Evolutionary conservation across 257 asterid species (phyloP).

Genomic region (Solanum chilense): DNA sequence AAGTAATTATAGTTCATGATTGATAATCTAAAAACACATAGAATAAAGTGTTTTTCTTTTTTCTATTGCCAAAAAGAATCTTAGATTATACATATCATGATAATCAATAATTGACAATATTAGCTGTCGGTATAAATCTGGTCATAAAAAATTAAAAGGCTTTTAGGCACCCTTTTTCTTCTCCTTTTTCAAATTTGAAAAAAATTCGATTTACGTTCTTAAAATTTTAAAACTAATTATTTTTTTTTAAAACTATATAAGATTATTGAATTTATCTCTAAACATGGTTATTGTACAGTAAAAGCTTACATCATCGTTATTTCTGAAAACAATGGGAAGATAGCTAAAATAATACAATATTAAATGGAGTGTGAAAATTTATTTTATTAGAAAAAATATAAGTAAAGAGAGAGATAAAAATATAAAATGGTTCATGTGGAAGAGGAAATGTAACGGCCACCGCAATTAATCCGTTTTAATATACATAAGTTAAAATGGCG

Average conservation of each 20-base stretch:
- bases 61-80: background rate
- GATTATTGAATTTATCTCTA: background rate
- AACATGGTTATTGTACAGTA: background rate
- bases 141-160: background rate
- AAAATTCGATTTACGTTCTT: background rate
- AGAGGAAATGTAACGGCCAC: background rate
- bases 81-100: background rate
- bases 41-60: background rate
- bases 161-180: background rate
- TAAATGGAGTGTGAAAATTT: background rate
- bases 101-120: background rate
- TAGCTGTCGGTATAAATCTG: background rate
- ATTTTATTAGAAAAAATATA: too few relatives aligned
- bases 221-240: background rate
- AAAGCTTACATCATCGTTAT: background rate
- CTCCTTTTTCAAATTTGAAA: background rate
- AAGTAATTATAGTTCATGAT: background rate
- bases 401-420: background rate
- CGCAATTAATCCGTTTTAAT: background rate
- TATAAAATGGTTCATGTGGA: background rate
- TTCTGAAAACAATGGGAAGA: too few relatives aligned
- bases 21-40: background rate
- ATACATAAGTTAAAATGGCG: background rate
- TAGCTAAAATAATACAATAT: background rate
- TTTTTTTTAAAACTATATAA: background rate